phyloP scores from a whole-genome alignment of 805 yeast genomes.

The Cyberlindnera maclurae region DNA sequence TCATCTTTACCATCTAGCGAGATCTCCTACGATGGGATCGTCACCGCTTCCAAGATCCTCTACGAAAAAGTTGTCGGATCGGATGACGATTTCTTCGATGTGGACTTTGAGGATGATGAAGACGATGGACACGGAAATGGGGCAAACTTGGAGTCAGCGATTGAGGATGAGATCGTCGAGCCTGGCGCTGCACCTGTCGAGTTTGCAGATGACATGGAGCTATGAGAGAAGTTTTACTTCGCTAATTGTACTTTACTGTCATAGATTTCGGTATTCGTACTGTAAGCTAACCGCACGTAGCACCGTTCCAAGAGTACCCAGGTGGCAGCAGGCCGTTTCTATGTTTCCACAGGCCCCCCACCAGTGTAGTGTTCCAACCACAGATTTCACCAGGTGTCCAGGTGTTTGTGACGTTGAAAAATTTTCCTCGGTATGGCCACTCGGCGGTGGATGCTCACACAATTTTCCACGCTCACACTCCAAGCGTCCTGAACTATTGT shows the following conservation, averaged over 20 bases:
- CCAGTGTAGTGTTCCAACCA: too few species aligned
- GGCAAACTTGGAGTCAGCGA: conserved; percentile 18
- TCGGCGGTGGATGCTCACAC: background rate
- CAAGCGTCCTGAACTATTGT: background rate
- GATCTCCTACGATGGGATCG: conserved; percentile 84
- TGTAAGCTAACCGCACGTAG: too few species aligned
- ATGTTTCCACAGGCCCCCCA: too few species aligned
- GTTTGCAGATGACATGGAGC: conserved; percentile 31
- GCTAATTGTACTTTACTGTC: background rate
- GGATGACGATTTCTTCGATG: conserved; percentile 92
- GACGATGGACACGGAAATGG: conserved; percentile 27
- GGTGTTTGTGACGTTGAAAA: conserved; percentile 15
- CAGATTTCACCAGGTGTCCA: conserved; percentile 7
- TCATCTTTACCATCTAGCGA: conserved; percentile 75
- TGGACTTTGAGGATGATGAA: conserved; percentile 87
- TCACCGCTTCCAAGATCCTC: conserved; percentile 70
- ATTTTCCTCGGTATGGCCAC: conserved; percentile 7
- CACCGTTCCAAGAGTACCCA: too few species aligned
- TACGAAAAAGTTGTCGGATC: conserved; percentile 82
- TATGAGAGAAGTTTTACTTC: conserved; percentile 5
- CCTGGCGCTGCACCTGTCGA: conserved; percentile 28
- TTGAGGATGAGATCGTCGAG: conserved; percentile 16
- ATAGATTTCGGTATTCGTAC: too few species aligned
- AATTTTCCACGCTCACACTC: conserved; percentile 2
- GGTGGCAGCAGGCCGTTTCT: too few species aligned